phyloP scores from a whole-genome alignment of 352 stramenopile genomes.

The Phytophthora lateralis region DNA sequence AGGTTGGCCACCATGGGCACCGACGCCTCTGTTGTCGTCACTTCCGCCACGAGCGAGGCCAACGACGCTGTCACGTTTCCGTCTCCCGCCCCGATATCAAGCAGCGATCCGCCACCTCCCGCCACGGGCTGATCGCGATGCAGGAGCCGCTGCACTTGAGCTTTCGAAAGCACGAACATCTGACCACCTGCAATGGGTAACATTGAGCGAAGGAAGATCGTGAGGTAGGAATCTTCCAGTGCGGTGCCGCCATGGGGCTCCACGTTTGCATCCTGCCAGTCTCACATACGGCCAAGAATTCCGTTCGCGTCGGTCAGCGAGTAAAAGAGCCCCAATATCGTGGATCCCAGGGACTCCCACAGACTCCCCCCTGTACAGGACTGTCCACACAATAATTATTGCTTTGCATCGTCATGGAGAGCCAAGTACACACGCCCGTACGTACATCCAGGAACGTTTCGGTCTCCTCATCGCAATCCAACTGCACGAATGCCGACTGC shows the following conservation, averaged over 20 bases:
- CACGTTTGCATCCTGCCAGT: slow-evolving; percentile 3
- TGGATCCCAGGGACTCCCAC: slow-evolving; percentile 70
- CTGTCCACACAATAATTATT: slow-evolving; percentile 30
- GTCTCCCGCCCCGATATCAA: slow-evolving; percentile 86
- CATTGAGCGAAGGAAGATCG: slow-evolving; percentile 8
- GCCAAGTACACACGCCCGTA: slow-evolving; percentile 20
- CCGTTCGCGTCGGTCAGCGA: slow-evolving; percentile 84
- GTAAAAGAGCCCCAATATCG: slow-evolving; percentile 78
- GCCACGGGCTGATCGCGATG: slow-evolving; percentile 46
- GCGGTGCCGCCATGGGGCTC: slow-evolving; percentile 13
- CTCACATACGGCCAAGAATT: slow-evolving; percentile 75
- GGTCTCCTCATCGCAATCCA: slow-evolving; percentile 81
- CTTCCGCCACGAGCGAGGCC: slow-evolving; percentile 73
- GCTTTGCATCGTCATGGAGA: too few species aligned
- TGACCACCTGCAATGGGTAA: slow-evolving; percentile 57
- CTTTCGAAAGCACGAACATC: slow-evolving; percentile 87
- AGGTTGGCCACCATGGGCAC: slow-evolving; percentile 79
- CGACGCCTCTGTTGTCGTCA: slow-evolving; percentile 80
- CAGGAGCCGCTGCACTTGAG: slow-evolving; percentile 74
- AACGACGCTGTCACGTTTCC: slow-evolving; percentile 83
- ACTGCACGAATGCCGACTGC: slow-evolving; percentile 64
- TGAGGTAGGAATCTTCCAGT: slow-evolving; percentile 20
- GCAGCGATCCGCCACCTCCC: slow-evolving; percentile 44
- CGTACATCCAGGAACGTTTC: slow-evolving; percentile 74
- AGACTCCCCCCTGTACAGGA: slow-evolving; percentile 77